These are phyloP conservation scores for Colletotrichum sp. DNA, from an alignment of 2,329 filamentous ascomycete species.

Conservation along the genomic window DNA sequence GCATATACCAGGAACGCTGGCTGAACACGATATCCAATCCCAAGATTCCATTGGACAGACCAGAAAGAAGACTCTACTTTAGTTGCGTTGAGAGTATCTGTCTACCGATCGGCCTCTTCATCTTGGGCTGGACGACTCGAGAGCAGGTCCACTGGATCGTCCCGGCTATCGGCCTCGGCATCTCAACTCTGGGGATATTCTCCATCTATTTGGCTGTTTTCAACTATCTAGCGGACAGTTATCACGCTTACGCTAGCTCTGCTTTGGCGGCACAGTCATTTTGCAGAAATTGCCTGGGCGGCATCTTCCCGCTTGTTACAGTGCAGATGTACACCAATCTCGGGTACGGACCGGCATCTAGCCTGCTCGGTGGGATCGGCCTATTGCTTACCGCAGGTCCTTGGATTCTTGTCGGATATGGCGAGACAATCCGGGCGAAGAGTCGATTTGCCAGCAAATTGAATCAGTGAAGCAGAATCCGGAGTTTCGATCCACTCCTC, in stretches of 20 bases:
- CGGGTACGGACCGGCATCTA: slow-evolving; percentile 73
- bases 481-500: not conserved
- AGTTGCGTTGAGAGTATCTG: slow-evolving; percentile 35
- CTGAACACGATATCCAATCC: not conserved
- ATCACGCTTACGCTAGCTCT: slow-evolving; percentile 48
- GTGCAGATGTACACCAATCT: slow-evolving; percentile 73
- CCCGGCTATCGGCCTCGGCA: slow-evolving; percentile 59
- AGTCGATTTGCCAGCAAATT: slow-evolving; percentile 71
- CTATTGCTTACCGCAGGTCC: slow-evolving; percentile 75
- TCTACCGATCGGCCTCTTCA: slow-evolving; percentile 64
- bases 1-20: slow-evolving; percentile 69
- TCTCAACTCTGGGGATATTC: slow-evolving; percentile 65
- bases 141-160: slow-evolving; percentile 56
- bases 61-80: slow-evolving; percentile 84
- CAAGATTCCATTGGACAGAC: slow-evolving; percentile 55
- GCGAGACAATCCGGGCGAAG: slow-evolving; percentile 73
- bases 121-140: slow-evolving; percentile 62
- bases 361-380: slow-evolving; percentile 77
- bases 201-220: slow-evolving; percentile 59
- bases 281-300: slow-evolving; percentile 82
- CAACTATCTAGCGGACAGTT: slow-evolving; percentile 60
- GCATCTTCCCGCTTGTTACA: slow-evolving; percentile 80
- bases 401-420: slow-evolving; percentile 82
- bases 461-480: not conserved
- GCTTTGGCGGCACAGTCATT: slow-evolving; percentile 87